Base-by-base conservation (phyloP, 352 stramenopile species). In the Phytophthora quininea region DNA sequence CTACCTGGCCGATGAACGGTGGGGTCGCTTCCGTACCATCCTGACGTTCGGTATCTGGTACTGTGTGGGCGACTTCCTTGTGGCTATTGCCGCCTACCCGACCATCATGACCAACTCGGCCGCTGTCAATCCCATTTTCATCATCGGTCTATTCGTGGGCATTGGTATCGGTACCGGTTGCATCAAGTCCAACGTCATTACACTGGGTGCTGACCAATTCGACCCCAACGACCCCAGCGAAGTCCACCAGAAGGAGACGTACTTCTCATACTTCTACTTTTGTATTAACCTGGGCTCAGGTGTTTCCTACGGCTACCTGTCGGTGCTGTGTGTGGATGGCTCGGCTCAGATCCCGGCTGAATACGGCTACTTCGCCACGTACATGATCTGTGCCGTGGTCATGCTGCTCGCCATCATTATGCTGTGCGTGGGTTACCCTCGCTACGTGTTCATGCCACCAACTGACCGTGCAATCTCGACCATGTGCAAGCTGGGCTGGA, bases 181-280 rank as follows among this genome's bases (percentile, higher is more conserved):
- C 4, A 88, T 90, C 69, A 88, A 87, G 61, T 84, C 77, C 24
- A 87, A 82, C 54, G 81, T 89, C 2, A 88, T 90, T 49, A 81
- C 83, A 0, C 67, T 88, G 3, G 84, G 84, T 43, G 84, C 74
- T 4, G 80, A 89, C 56, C 82, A 89, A 62, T 91, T 89, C 54
- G 61, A 87, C 58, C 80, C 82, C 4, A 43, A 75, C 31, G 77
- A 85, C 54, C 74, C 70, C 0, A 64, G 58, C 9, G 79, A 90
- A 62, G 62, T 71, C 3, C 64, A 76, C 32, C 65, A 86, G 50
- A 87, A 91, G 60, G 69, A 84, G 46, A 85, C 72, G 42, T 96
- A 81, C 73, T 95, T 95, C 69, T 89, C 71, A 58, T 92, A 83
- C 65, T 94, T 93, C 54, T 96, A 96, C 70, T 92, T 79, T 67